Evolutionary conservation across 192 early-diverging fungal species (phyloP), one percentile per base, ranked within the genome.

Genomic region (Cetraspora pellucida): DNA sequence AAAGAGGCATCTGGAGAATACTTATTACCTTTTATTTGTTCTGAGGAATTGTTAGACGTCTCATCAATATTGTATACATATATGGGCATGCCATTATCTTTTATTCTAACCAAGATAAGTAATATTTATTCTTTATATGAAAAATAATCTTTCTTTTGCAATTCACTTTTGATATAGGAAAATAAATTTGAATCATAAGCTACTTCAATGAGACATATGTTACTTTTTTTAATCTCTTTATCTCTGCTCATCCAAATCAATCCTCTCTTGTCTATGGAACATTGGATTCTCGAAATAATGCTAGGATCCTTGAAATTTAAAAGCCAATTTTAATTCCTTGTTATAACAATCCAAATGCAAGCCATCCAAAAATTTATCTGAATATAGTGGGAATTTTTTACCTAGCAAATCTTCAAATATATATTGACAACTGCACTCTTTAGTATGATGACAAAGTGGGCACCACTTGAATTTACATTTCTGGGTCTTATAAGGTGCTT

Each of bases 361-460:
- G 0, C 66, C 66, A 71, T 71, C n/a, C 14, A 71, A 71, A 28
- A 71, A 71, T 16, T 16, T 25, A 13, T 9, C 10, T 52, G 16
- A 17, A 16, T 3, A 17, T 28, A 3, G 4, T 67, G 65, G 21
- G 5, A 67, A 67, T 17, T 67, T 67, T 1, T 52, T 54, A 71
- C 69, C 27, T 31, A 71, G 14, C 23, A 71, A n/a, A 71, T 71
- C 69, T 55, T 71, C 49, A 31, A 71, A 71, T 54, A 52, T 52
- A 54, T 52, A 71, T 28, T 17, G 52, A 71, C 66, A 68, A 0
- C 31, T 11, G 8, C 66, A 7, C 43, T 68, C 31, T 0, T 4
- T 45, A 68, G 11, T 21, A 45, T 68, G 66, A 25, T 2, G 21
- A 45, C 66, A 68, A 2, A 68, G 0, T 0, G 45, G 45, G 31